A percentile compares a stretch with the other conserved stretches of the same genome.
phyloP scores from a whole-genome alignment of 345 rosid species.

The Clarkia xantiana region DNA sequence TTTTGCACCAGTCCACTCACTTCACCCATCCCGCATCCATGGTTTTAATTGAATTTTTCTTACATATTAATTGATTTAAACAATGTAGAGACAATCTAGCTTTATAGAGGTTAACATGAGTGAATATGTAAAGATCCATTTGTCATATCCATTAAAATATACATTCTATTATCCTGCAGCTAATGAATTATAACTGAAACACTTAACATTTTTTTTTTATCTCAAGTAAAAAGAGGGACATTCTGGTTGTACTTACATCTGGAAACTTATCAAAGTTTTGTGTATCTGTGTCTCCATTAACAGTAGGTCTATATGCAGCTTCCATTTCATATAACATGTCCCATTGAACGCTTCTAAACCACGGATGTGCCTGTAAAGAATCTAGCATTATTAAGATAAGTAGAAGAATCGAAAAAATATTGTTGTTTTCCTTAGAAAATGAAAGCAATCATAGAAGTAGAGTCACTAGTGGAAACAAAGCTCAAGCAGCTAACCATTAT shows the following conservation, averaged over 20 bases:
- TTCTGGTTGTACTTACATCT: conserved; percentile 46
- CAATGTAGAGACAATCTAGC: no score
- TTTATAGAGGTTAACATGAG: no score
- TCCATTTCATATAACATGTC: conserved; percentile 78
- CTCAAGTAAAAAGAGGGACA: background rate
- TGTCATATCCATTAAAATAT: no score
- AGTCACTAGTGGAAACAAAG: background rate
- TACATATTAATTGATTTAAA: no score
- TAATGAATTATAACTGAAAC: no score
- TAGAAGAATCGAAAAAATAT: background rate
- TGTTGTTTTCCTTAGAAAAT: background rate
- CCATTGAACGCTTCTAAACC: conserved; percentile 73
- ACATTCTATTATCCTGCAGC: no score
- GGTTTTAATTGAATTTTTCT: no score
- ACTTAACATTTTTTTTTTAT: no score
- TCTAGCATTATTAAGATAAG: background rate
- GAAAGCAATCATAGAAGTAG: background rate
- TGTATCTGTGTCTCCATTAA: conserved; percentile 83
- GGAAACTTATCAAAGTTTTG: conserved; percentile 98
- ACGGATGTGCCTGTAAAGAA: conserved; percentile 55
- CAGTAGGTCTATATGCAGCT: conserved; percentile 73
- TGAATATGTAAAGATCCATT: no score
- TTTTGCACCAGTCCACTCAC: no score
- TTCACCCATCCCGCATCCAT: no score
- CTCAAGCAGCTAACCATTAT: no score